Evolutionary conservation across 2,329 filamentous ascomycete species (phyloP).

Genomic region (Fusarium chaquense): DNA sequence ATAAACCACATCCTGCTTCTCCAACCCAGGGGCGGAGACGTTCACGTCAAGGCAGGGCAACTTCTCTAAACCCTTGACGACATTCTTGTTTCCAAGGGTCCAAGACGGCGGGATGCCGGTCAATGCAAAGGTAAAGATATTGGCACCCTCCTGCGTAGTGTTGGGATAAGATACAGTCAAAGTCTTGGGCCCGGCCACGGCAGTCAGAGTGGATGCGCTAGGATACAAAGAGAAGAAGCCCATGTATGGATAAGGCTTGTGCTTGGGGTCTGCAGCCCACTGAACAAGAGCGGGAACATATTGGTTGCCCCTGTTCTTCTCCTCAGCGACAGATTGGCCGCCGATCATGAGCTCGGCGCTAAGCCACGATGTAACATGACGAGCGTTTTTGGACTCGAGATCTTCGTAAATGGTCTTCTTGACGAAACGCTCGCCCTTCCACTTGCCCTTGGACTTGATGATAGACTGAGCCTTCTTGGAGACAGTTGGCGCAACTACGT

Average conservation of each 20-base stretch:
- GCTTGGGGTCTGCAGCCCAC: conserved; percentile 11
- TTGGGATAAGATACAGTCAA: conserved; percentile 22
- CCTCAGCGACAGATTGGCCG: conserved; percentile 53
- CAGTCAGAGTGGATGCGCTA: conserved; percentile 9
- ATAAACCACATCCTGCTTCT: conserved; percentile 51
- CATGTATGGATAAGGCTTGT: conserved; percentile 18
- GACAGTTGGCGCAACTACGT: conserved; percentile 53
- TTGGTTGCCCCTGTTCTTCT: conserved; percentile 54
- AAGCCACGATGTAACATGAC: conserved; percentile 57
- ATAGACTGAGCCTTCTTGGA: conserved; percentile 45
- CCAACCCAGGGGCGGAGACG: conserved; percentile 3
- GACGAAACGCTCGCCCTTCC: conserved; percentile 53
- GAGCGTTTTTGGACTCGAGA: conserved; percentile 47
- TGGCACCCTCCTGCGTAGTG: conserved; percentile 9
- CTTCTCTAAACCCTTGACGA: conserved; percentile 7
- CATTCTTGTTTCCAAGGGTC: conserved; percentile 19
- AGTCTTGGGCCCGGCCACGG: conserved; percentile 2
- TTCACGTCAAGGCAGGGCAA: conserved; percentile 17
- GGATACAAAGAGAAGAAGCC: conserved; percentile 19
- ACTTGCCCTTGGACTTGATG: conserved; percentile 50
- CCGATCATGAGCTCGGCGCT: conserved; percentile 59
- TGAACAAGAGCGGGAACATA: conserved; percentile 42
- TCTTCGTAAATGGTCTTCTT: conserved; percentile 53
- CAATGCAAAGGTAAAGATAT: conserved; percentile 18
- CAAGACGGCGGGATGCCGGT: conserved; percentile 22